phyloP scores from a whole-genome alignment of 1,139 yeast species.

The Taphrina wiesneri region DNA sequence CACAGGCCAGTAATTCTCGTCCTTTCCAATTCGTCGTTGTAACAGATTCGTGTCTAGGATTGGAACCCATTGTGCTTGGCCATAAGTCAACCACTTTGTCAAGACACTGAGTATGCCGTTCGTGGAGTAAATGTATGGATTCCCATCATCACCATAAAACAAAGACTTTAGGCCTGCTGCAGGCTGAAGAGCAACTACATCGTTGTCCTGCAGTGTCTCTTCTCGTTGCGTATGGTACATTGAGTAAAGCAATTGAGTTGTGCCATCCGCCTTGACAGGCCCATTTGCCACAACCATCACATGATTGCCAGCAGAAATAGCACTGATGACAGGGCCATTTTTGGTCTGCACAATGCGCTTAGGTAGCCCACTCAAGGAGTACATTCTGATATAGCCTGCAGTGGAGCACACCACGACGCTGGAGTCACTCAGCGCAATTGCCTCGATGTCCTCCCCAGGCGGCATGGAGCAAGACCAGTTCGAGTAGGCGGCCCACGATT shows the following conservation, averaged over 20 bases:
- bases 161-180: conserved; percentile 53
- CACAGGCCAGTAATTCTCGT: conserved; percentile 75
- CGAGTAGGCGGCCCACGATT: conserved; percentile 41
- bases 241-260: conserved; percentile 45
- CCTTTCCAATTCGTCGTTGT: conserved; percentile 55
- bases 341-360: conserved; percentile 53
- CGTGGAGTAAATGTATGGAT: conserved; percentile 81
- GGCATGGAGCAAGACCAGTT: conserved; percentile 47
- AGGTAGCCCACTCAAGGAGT: conserved; percentile 60
- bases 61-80: conserved; percentile 86
- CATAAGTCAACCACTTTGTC: conserved; percentile 69
- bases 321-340: conserved; percentile 56
- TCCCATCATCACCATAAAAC: conserved; percentile 78
- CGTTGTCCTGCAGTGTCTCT: conserved; percentile 49
- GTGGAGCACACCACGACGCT: conserved; percentile 58
- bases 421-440: conserved; percentile 56
- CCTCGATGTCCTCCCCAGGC: conserved; percentile 51
- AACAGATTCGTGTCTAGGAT: conserved; percentile 61
- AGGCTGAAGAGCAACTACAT: conserved; percentile 45
- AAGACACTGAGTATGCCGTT: conserved; percentile 71
- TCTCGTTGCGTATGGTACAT: conserved; percentile 47
- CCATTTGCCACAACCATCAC: conserved; percentile 50
- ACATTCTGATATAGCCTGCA: conserved; percentile 58
- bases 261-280: conserved; percentile 39
- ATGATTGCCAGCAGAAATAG: conserved; percentile 54